phyloP scores from a whole-genome alignment of 495 filamentous ascomycete species.

The Penicillium samsonianum region DNA sequence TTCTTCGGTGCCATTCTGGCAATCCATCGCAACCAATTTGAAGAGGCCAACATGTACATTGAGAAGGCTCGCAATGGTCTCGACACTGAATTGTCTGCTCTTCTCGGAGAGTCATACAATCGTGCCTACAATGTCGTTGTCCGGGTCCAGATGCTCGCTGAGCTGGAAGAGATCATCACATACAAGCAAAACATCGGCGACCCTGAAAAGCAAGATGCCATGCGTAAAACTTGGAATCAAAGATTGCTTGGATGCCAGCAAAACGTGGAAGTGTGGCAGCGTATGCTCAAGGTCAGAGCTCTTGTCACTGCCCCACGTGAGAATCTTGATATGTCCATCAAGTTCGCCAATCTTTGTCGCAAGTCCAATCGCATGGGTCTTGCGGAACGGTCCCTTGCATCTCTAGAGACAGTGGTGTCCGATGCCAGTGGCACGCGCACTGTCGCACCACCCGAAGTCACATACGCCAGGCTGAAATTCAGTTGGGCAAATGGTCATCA shows the following conservation, averaged over 20 bases:
- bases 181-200: slow-evolving; percentile 89
- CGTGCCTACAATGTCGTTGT: slow-evolving; percentile 95
- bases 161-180: slow-evolving; percentile 94
- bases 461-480: slow-evolving; percentile 92
- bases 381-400: slow-evolving; percentile 93
- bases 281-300: slow-evolving; percentile 92
- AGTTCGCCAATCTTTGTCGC: slow-evolving; percentile 95
- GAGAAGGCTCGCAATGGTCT: slow-evolving; percentile 89
- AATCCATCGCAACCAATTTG: slow-evolving; percentile 92
- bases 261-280: slow-evolving; percentile 97
- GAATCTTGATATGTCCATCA: slow-evolving; percentile 98
- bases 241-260: slow-evolving; percentile 92
- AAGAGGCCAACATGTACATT: slow-evolving; percentile 80
- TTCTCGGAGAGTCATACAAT: slow-evolving; percentile 95
- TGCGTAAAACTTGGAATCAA: slow-evolving; percentile 93
- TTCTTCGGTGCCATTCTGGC: slow-evolving; percentile 97
- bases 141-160: slow-evolving; percentile 96
- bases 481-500: slow-evolving; percentile 80
- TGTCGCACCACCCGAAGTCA: slow-evolving; percentile 70
- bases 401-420: slow-evolving; percentile 63
- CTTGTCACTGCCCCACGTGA: slow-evolving; percentile 88
- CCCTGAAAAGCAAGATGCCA: slow-evolving; percentile 78
- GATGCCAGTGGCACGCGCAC: slow-evolving; percentile 54
- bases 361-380: slow-evolving; percentile 93
- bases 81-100: slow-evolving; percentile 89